These are phyloP conservation scores for Fusarium burgessii DNA, from an alignment of 2,329 filamentous ascomycete species.

Conservation along the genomic window DNA sequence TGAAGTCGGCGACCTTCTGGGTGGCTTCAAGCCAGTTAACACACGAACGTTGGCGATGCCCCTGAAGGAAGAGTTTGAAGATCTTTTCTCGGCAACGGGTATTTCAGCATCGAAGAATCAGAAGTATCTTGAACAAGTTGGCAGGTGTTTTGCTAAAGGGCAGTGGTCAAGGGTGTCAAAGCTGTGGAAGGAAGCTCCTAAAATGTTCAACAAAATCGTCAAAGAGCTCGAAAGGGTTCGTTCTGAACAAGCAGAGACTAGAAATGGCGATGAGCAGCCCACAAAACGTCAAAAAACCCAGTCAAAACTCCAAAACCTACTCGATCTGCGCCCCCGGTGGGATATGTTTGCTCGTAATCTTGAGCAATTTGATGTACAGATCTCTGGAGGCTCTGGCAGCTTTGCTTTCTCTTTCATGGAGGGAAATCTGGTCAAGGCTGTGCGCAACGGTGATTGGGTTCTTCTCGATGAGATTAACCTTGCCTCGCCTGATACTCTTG, in stretches of 20 bases:
- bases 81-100: conserved; percentile 84
- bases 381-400: conserved; percentile 76
- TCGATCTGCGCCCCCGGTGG: conserved; percentile 77
- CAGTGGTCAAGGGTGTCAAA: conserved; percentile 90
- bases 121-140: conserved; percentile 83
- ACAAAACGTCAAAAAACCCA: conserved; percentile 76
- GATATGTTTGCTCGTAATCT: conserved; percentile 80
- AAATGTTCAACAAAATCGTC: conserved; percentile 83
- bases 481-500: conserved; percentile 92
- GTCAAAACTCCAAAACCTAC: conserved; percentile 73
- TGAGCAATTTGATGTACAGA: conserved; percentile 82
- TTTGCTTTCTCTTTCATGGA: conserved; percentile 98
- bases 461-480: conserved; percentile 97
- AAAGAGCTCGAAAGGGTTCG: conserved; percentile 63
- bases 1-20: conserved; percentile 93
- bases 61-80: conserved; percentile 92
- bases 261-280: conserved; percentile 63
- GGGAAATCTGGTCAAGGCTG: conserved; percentile 95
- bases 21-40: conserved; percentile 96
- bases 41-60: conserved; percentile 88
- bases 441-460: conserved; percentile 96
- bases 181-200: conserved; percentile 88
- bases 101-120: conserved; percentile 91
- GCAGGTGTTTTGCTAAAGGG: conserved; percentile 81
- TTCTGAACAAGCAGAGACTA: conserved; percentile 51